phyloP scores from a whole-genome alignment of 1,139 yeast genomes.

The Suhomyces panamericanus region DNA sequence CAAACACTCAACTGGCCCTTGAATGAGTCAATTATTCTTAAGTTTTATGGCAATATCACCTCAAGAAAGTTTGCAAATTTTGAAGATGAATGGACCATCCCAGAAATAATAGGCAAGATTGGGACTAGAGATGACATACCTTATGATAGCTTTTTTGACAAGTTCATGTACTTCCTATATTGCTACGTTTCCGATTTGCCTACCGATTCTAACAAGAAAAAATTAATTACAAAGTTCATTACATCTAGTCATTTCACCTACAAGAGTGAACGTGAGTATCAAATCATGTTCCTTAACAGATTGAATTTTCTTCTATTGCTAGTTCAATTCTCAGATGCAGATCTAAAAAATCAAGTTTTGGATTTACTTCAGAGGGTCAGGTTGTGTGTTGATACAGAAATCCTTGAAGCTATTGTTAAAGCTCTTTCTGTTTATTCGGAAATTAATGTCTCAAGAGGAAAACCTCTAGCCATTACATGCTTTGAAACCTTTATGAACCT shows the following conservation, averaged over 20 bases:
- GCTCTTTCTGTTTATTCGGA: constrained; percentile 27
- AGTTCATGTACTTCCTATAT: constrained; percentile 39
- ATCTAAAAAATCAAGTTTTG: constrained; percentile 31
- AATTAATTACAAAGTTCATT: constrained; percentile 38
- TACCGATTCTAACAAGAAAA: constrained; percentile 28
- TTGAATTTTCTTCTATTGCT: constrained; percentile 39
- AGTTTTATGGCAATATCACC: constrained; percentile 34
- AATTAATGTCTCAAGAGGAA: constrained; percentile 17
- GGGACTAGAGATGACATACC: constrained; percentile 37
- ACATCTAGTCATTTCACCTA: constrained; percentile 41
- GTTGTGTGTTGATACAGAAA: constrained; percentile 26
- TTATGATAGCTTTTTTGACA: constrained; percentile 35
- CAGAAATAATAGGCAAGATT: constrained; percentile 28
- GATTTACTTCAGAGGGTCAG: constrained; percentile 28
- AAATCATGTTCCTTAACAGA: constrained; percentile 39
- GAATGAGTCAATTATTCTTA: constrained; percentile 35
- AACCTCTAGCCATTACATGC: constrained; percentile 25
- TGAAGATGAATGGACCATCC: constrained; percentile 32
- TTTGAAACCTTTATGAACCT: constrained; percentile 17
- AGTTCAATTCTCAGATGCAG: constrained; percentile 36
- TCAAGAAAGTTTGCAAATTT: constrained; percentile 40
- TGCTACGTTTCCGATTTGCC: constrained; percentile 34
- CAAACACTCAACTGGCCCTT: constrained; percentile 37
- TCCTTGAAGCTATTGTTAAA: constrained; percentile 27
- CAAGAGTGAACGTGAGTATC: constrained; percentile 26